Base-by-base conservation (phyloP, 148 eudicot species). In the Salicornia ramosissima region DNA sequence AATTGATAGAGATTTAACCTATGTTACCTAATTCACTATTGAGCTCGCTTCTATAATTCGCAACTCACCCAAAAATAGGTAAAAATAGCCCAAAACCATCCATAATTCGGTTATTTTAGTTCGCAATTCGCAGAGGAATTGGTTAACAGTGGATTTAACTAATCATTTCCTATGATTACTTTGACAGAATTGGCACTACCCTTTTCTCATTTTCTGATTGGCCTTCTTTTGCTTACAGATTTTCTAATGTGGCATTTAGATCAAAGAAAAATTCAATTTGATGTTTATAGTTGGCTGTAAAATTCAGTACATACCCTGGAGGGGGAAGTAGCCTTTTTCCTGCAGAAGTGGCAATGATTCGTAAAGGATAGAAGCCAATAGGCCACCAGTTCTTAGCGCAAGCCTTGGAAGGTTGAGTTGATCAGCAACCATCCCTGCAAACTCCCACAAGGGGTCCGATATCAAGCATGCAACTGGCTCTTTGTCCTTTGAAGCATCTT, bases 381-480 rank as follows among this genome's bases (percentile, higher is more conserved):
- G 59, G 22, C 86, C 68, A 26, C 74, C 64, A 47, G 84, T 80
- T 30, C 80, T 50, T 26, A 83, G 54, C 13, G 74, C 82, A 19
- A 85, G 70, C 75, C 77, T 74, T 12, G 86, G 86, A 43, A 83
- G 46, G 30, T 77, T 79, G 12, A 83, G 67, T 6, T 43, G 60
- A 16, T 81, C 71, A 47, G 80, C 77, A 19, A 81, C 79, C 0
- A 15, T 34, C 46, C 67, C 65, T 8, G 81, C 72, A 36, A 69
- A 80, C 47, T 33, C 21, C 86, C 75, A 78, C 42, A 58, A 25
- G 11, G 82, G 68, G 71, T 85, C 88, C 4, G 83, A 61, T 26
- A 84, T 71, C 61, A 81, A 40, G 67, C 87, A 84, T 39, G 74
- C 68, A 14, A 84, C 70, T 8, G 36, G 64, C 28, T 71, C 78